Base-by-base conservation (phyloP, 805 yeast genomes). In the Starmerella floris region DNA sequence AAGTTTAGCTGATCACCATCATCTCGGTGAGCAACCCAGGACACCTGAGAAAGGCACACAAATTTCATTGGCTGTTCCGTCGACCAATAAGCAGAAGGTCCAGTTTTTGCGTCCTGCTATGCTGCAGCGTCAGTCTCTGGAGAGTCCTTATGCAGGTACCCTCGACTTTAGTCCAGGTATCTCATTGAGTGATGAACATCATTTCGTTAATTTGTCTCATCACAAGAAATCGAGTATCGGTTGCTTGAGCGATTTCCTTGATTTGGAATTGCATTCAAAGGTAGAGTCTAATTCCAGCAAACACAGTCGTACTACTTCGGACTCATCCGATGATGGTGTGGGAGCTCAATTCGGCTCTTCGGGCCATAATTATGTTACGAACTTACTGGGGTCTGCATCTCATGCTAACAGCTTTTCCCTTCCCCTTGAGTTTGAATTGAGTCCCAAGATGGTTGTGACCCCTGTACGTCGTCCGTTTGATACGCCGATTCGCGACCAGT, bases 401-500 rank as follows among this genome's bases (percentile, higher is more conserved):
- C 30, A 23, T 26, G 16, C 35, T 5, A 35, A n/a, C 31, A 23
- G 32, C 30, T 23, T 43, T n/a, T 6, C 37, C 13, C 5, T 37
- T 30, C 26, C 39, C 2, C 23, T 45, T 13, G 51, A 42, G 15
- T 10, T 36, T 30, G 51, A 48, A 13, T 11, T 30, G 4, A 40
- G 48, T 2, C 50, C 52, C 3, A 25, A 37, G 5, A 34, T 30
- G 19, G 38, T 52, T 23, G 35, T 52, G 23, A 54, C 58, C 5
- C 58, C 58, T 1, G 32, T 54, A 6, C 40, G 58, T 19, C 43
- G 50, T 16, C 55, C 56, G 15, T 54, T 54, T 20, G 58, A 54
- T 38, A 53, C 55, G 27, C 58, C 58, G 9, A 54, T 54, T 30
- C 42, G 54, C 16, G 58, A 54, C 44, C 56, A 51, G 39, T 41